Evolutionary conservation across 176 grass and related monocot species (phyloP).

Genomic region (Pharus latifolius): DNA sequence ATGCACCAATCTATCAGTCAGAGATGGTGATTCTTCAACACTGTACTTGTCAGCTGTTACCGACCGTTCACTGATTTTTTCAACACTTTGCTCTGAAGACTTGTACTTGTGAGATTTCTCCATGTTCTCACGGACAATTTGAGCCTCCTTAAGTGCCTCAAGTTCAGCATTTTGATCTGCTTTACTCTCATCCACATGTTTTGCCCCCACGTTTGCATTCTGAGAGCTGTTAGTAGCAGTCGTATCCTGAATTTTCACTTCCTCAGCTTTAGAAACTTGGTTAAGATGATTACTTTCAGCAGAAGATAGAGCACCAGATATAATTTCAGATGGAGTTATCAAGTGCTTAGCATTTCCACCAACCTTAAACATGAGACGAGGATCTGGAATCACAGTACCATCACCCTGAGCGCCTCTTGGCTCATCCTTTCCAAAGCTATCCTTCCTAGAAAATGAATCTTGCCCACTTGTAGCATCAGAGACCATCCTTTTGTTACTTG

Average conservation of each 20-base stretch:
- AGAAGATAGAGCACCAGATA: conserved; percentile 57
- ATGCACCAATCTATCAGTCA: conserved; percentile 16
- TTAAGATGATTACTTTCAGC: conserved; percentile 17
- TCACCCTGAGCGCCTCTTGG: conserved; percentile 23
- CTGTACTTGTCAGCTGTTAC: conserved; percentile 36
- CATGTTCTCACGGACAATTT: conserved; percentile 37
- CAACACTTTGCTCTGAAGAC: conserved; percentile 22
- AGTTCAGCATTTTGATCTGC: conserved; percentile 25
- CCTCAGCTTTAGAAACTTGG: background rate
- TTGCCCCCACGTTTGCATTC: conserved; percentile 24
- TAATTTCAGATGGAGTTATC: conserved; percentile 72
- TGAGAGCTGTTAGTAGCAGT: conserved; percentile 9
- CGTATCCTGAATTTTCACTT: conserved; percentile 1
- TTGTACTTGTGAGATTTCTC: conserved; percentile 18
- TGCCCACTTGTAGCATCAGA: conserved; percentile 14
- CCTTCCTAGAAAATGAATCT: conserved; percentile 21
- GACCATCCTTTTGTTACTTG: conserved; percentile 25
- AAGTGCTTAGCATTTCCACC: conserved; percentile 42
- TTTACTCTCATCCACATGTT: conserved; percentile 29
- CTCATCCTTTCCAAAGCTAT: conserved; percentile 35
- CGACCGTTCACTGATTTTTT: conserved; percentile 22
- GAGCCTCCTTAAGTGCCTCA: conserved; percentile 36
- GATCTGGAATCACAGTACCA: conserved; percentile 24
- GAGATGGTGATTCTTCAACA: conserved; percentile 28
- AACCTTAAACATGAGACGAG: conserved; percentile 34